Conservation (phyloP, 805 yeast species). For the Sugiyamaella smithiae region DNA sequence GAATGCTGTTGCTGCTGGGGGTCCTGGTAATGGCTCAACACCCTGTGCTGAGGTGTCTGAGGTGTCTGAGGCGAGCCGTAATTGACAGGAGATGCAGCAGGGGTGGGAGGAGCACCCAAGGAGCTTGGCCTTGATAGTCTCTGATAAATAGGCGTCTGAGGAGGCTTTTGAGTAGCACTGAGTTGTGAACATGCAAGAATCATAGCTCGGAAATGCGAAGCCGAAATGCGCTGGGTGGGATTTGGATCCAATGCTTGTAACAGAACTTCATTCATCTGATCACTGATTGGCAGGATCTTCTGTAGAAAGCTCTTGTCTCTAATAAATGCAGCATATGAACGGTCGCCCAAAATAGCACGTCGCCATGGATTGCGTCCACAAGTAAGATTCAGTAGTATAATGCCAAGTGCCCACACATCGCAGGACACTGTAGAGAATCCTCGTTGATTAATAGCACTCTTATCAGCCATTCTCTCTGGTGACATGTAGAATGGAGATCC, state of each 20-base stretch:
- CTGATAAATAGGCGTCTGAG: neutral
- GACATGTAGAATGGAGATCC: slow-evolving; percentile 93
- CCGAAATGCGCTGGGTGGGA: slow-evolving; percentile 14
- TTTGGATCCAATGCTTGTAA: slow-evolving; percentile 15
- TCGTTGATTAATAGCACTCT: slow-evolving; percentile 6
- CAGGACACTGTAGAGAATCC: slow-evolving; percentile 67
- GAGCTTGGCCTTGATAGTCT: neutral
- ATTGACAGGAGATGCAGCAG: slow-evolving; percentile 12
- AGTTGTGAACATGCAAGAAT: slow-evolving; percentile 13
- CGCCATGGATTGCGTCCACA: slow-evolving; percentile 92
- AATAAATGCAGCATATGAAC: slow-evolving; percentile 63
- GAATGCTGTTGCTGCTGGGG: neutral
- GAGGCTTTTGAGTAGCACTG: neutral
- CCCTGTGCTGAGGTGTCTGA: neutral
- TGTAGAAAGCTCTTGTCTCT: slow-evolving; percentile 53
- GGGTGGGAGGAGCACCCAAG: slow-evolving; percentile 6
- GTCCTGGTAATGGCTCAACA: neutral
- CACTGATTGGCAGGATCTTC: slow-evolving; percentile 70
- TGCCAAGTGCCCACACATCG: slow-evolving; percentile 85
- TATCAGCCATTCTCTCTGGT: slow-evolving; percentile 53
- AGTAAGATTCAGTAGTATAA: slow-evolving; percentile 72
- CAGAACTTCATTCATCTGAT: slow-evolving; percentile 46
- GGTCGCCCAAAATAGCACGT: slow-evolving; percentile 64
- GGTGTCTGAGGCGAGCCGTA: no score
- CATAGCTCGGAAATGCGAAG: slow-evolving; percentile 15